phyloP scores from a whole-genome alignment of 768 basidiomycete genomes.

The Trametes maxima region DNA sequence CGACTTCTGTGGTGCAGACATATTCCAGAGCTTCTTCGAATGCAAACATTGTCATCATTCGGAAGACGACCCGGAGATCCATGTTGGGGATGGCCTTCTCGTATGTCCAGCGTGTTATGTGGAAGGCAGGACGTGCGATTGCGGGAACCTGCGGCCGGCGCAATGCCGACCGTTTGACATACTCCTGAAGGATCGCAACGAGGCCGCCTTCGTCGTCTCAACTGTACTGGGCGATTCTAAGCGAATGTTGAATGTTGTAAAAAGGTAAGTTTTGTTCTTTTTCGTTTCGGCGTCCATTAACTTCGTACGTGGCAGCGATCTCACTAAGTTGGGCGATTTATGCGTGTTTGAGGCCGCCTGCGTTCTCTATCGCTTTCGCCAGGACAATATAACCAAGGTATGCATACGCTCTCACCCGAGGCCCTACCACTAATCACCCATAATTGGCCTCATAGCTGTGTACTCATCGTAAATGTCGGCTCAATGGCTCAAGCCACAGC shows the following conservation, averaged over 20 bases:
- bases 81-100: slow-evolving; percentile 47
- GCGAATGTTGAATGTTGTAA: background rate
- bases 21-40: slow-evolving; percentile 82
- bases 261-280: background rate
- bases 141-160: slow-evolving; percentile 58
- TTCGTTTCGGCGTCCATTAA: background rate
- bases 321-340: background rate
- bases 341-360: slow-evolving; percentile 30
- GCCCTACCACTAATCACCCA: too few species aligned
- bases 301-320: background rate
- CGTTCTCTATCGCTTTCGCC: slow-evolving; percentile 10
- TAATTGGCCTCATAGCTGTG: background rate
- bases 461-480: background rate
- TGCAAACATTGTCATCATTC: slow-evolving; percentile 48
- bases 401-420: background rate
- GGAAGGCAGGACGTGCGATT: slow-evolving; percentile 76
- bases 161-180: slow-evolving; percentile 56
- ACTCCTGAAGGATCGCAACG: slow-evolving; percentile 48
- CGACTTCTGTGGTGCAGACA: slow-evolving; percentile 81
- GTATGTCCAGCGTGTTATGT: slow-evolving; percentile 75
- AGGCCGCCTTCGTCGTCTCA: slow-evolving; percentile 36
- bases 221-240: background rate
- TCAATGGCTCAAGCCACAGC: background rate
- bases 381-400: background rate
- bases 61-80: background rate